phyloP scores from a whole-genome alignment of 345 rosid genomes.

The Eucalyptus regnans region DNA sequence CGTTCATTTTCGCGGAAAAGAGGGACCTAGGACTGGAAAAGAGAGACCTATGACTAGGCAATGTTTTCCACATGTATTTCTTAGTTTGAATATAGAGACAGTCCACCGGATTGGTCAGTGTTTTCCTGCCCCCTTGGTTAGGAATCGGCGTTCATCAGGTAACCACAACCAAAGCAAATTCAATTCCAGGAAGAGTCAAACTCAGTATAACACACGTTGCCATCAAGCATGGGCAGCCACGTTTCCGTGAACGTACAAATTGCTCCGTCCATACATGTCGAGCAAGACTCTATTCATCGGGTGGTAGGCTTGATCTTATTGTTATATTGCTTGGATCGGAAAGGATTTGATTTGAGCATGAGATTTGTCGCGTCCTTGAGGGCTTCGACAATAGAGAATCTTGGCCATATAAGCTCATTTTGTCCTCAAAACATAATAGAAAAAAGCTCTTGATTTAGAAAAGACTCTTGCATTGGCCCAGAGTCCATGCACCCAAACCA shows the following conservation, averaged over 20 bases:
- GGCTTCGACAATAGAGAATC: background rate
- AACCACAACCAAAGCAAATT: background rate
- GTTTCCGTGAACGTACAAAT: background rate
- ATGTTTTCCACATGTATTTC: background rate
- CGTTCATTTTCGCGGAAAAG: background rate
- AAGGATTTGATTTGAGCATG: background rate
- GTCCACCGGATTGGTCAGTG: background rate
- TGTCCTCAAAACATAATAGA: background rate
- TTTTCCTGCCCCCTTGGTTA: background rate
- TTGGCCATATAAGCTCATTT: background rate
- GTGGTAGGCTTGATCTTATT: background rate
- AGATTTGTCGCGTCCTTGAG: background rate
- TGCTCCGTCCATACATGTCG: background rate
- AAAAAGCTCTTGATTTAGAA: background rate
- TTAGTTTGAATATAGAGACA: background rate
- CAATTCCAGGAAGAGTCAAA: background rate
- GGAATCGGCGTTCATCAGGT: background rate
- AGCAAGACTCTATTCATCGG: background rate
- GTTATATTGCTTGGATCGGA: background rate
- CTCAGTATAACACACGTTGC: background rate
- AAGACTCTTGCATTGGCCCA: background rate
- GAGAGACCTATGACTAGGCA: background rate
- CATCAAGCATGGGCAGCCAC: background rate
- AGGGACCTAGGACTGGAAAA: background rate
- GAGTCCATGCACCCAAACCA: background rate